Base-by-base conservation (phyloP, 192 early-diverging fungal species). In the Backusella circina region DNA sequence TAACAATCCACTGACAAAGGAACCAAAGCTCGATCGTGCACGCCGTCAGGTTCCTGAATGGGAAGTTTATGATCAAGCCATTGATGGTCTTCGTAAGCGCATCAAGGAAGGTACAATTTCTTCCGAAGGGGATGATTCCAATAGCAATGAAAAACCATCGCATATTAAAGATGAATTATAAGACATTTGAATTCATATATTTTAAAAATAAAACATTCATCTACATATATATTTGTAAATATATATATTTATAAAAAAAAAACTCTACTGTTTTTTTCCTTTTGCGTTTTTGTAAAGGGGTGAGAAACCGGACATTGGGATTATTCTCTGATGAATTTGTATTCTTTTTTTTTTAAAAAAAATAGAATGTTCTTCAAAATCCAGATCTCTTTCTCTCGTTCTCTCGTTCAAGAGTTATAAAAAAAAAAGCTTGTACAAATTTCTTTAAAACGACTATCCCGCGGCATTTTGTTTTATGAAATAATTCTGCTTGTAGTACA, bases 1-100 rank as follows among this genome's bases (percentile, higher is more conserved):
- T 87, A 99, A 99, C 78, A 98, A 99, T 84, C 98, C 98, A 2
- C 85, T 98, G 80, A 99, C 96, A 6, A 98, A 97, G 80, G 98
- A 99, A 73, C 96, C 96, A n/a, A 99, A 99, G 85, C 86, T 99
- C 6, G 92, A 96, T 72, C 89, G 98, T 5, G 98, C 98, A 2
- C 88, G 90, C 38, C 84, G 98, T 2, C 91, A 97, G 82, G 80
- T 99, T 57, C 95, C 96, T 33, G 98, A 99, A 80, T 99, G 98
- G 98, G 91, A 90, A 31, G 88, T 87, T 5, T 91, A 93, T 79
- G 98, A 99, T 80, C 82, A 89, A 33, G 83, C 88, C 79, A 85
- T 92, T 3, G n/a, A 65, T 50, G 16, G 67, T 7, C 35, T 75
- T 7, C 64, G 65, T 35, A 75, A 67, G 36, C 54, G 3, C 26